Conservation (phyloP, 148 eudicot genomes). For the Amaranthus cruentus region DNA sequence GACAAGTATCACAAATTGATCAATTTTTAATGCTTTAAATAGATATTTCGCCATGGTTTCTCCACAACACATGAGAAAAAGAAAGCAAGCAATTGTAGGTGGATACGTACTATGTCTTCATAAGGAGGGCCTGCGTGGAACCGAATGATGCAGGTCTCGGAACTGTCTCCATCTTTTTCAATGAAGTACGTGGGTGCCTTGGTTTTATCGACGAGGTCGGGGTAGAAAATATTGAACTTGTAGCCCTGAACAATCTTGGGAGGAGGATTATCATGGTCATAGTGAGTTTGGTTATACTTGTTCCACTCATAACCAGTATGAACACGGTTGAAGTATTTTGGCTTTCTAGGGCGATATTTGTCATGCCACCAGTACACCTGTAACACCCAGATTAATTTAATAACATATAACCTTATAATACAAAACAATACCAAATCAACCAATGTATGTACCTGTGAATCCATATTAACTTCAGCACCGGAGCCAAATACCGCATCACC, state of each 20-base stretch:
- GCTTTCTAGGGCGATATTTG: constrained; percentile 94
- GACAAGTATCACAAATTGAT: neutral
- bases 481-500: constrained; percentile 91
- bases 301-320: constrained; percentile 99
- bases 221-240: constrained; percentile 94
- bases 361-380: constrained; percentile 99
- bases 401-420: neutral
- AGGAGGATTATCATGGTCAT: constrained; percentile 95
- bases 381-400: constrained; percentile 9
- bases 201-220: constrained; percentile 86
- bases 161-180: constrained; percentile 89
- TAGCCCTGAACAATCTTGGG: constrained; percentile 98
- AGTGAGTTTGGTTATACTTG: constrained; percentile 97
- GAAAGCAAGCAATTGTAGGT: neutral
- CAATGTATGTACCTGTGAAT: constrained; percentile 58
- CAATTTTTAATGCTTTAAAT: too few relatives aligned
- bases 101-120: constrained; percentile 84
- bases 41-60: too few relatives aligned
- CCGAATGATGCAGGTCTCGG: constrained; percentile 83
- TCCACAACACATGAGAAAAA: neutral
- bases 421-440: neutral
- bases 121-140: constrained; percentile 99
- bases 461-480: constrained; percentile 72
- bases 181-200: constrained; percentile 76
- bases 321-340: constrained; percentile 95